Evolutionary conservation across 768 basidiomycete genomes (phyloP).

Genomic region (Dacryopinax primogenitus): DNA sequence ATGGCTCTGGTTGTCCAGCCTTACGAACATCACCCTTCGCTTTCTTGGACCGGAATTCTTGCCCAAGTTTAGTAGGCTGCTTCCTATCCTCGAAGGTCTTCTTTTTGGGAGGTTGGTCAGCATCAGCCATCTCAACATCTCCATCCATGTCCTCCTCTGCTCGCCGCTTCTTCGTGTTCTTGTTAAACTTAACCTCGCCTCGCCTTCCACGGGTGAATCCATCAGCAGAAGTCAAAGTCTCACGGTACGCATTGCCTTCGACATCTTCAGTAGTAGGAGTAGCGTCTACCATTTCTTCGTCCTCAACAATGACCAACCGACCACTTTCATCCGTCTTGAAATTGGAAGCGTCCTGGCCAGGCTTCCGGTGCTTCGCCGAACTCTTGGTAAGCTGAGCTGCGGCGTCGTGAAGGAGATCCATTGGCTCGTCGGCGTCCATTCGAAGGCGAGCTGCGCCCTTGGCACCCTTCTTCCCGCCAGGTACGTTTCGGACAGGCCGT

Average conservation of each 20-base stretch:
- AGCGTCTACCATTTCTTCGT: constrained; percentile 27
- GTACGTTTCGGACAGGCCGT: constrained; percentile 25
- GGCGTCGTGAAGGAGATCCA: constrained; percentile 82
- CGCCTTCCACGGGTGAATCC: constrained; percentile 75
- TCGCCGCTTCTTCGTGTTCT: constrained; percentile 87
- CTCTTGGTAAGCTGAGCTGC: constrained; percentile 56
- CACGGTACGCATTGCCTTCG: constrained; percentile 69
- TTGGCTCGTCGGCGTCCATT: constrained; percentile 82
- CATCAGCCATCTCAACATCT: constrained; percentile 69
- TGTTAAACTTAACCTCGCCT: constrained; percentile 88
- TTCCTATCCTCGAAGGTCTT: constrained; percentile 39
- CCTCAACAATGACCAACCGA: constrained; percentile 55
- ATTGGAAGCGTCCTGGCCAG: constrained; percentile 69
- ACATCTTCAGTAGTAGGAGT: constrained; percentile 37
- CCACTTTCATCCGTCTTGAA: constrained; percentile 83
- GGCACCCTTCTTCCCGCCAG: constrained; percentile 29
- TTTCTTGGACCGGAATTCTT: constrained; percentile 95
- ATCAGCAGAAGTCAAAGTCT: constrained; percentile 71
- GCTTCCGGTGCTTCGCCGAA: constrained; percentile 40
- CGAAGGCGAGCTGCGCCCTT: constrained; percentile 52
- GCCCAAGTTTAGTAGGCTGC: constrained; percentile 44
- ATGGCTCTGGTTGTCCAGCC: constrained; percentile 71
- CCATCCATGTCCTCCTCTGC: constrained; percentile 46
- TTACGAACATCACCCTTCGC: constrained; percentile 91
- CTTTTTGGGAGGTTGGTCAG: constrained; percentile 29